A percentile compares a stretch with the other conserved stretches of the same genome.
phyloP scores from a whole-genome alignment of 352 stramenopile species.

The Phytophthora citrophthora region DNA sequence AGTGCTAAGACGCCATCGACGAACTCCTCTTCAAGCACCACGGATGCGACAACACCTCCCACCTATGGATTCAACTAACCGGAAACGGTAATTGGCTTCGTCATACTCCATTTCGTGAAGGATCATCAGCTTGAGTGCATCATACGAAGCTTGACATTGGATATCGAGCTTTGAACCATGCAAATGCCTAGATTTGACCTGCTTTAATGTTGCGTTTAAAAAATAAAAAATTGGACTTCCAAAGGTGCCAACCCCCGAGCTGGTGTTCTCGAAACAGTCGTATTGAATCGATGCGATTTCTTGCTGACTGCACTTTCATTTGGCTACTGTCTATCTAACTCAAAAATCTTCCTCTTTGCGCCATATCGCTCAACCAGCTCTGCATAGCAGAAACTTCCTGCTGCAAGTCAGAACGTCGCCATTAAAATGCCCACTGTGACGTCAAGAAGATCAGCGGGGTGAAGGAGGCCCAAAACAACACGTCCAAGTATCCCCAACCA shows the following conservation, averaged over 20 bases:
- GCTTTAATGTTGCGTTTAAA: too few relatives aligned
- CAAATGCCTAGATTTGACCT: too few relatives aligned
- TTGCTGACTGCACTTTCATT: too few relatives aligned
- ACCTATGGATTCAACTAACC: neutral
- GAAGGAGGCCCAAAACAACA: constrained; percentile 90
- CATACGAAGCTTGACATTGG: too few relatives aligned
- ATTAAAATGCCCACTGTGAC: constrained; percentile 86
- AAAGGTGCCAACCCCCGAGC: too few relatives aligned
- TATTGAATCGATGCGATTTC: too few relatives aligned
- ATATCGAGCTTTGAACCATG: too few relatives aligned
- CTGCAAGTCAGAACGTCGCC: neutral
- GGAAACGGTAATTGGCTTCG: neutral
- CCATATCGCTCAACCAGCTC: neutral
- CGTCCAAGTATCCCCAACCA: constrained; percentile 69
- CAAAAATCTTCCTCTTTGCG: constrained; percentile 5
- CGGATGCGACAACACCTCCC: neutral
- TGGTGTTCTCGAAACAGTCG: too few relatives aligned
- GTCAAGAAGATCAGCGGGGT: constrained; percentile 75
- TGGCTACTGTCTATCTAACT: constrained; percentile 7
- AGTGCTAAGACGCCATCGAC: neutral
- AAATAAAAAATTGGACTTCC: too few relatives aligned
- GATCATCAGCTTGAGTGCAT: too few relatives aligned
- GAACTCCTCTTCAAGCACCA: neutral
- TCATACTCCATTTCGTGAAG: neutral
- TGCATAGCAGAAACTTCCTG: too few relatives aligned